phyloP scores from a whole-genome alignment of 2,329 filamentous ascomycete species.

The Curvularia verruculosa region DNA sequence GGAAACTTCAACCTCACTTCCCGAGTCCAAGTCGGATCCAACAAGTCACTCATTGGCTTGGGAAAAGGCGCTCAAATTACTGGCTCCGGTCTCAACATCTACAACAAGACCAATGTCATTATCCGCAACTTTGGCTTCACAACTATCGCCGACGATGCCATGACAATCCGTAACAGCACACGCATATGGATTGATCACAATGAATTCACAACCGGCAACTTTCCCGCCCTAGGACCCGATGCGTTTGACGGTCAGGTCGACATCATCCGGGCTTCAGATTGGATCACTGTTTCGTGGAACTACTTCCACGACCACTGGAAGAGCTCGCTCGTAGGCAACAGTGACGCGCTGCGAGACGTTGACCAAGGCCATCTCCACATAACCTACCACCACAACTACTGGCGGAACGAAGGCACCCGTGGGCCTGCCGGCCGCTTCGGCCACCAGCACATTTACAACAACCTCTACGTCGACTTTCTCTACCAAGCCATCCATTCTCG shows the following conservation, averaged over 20 bases:
- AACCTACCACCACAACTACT: conserved; percentile 73
- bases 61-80: conserved; percentile 50
- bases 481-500: conserved; percentile 54
- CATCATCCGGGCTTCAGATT: conserved; percentile 67
- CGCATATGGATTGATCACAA: conserved; percentile 70
- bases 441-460: conserved; percentile 67
- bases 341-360: conserved; percentile 61
- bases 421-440: conserved; percentile 69
- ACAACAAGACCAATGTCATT: conserved; percentile 64
- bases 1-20: conserved; percentile 52
- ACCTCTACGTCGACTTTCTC: conserved; percentile 48
- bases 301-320: conserved; percentile 67
- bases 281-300: conserved; percentile 61
- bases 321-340: conserved; percentile 65
- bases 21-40: conserved; percentile 54
- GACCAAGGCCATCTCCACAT: conserved; percentile 68
- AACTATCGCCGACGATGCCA: conserved; percentile 65
- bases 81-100: conserved; percentile 61
- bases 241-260: conserved; percentile 70
- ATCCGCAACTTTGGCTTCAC: conserved; percentile 66
- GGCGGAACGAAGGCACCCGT: conserved; percentile 67
- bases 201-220: conserved; percentile 66
- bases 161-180: conserved; percentile 63
- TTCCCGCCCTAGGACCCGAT: conserved; percentile 64
- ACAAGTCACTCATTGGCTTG: conserved; percentile 51